A percentile compares a stretch with the other conserved stretches of the same genome.
These are phyloP conservation scores for Apiospora pterosperma DNA, from an alignment of 2,329 filamentous ascomycete species.

Conservation along the genomic window DNA sequence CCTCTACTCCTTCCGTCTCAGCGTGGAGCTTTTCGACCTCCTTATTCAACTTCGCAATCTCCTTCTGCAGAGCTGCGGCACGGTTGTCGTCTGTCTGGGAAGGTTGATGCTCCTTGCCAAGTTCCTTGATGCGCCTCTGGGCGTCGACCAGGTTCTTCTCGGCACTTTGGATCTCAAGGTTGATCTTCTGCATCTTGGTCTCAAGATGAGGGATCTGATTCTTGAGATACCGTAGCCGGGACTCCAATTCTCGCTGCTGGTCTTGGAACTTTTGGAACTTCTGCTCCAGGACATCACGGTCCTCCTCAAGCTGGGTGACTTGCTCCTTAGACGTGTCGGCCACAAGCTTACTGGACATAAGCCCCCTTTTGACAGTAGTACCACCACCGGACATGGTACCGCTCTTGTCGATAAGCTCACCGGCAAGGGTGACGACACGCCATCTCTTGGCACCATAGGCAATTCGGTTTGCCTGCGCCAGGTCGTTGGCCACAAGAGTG, in stretches of 20 bases:
- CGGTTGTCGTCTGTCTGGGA: constrained; percentile 78
- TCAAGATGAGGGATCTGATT: constrained; percentile 81
- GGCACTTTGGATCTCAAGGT: constrained; percentile 82
- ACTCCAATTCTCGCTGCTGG: constrained; percentile 76
- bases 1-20: constrained; percentile 86
- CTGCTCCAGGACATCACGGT: constrained; percentile 80
- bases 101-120: constrained; percentile 75
- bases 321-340: constrained; percentile 84
- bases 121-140: constrained; percentile 79
- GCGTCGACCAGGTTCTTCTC: constrained; percentile 81
- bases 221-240: constrained; percentile 66
- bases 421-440: constrained; percentile 93
- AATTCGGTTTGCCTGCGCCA: constrained; percentile 95
- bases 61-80: constrained; percentile 70
- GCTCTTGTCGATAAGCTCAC: constrained; percentile 94
- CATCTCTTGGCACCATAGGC: constrained; percentile 91
- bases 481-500: constrained; percentile 86
- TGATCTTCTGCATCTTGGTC: constrained; percentile 87
- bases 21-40: constrained; percentile 77
- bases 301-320: constrained; percentile 79
- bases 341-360: constrained; percentile 96
- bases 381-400: constrained; percentile 99
- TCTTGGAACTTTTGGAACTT: constrained; percentile 83
- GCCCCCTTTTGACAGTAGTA: constrained; percentile 81
- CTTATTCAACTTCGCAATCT: constrained; percentile 68